Evolutionary conservation across 306 rosid species (phyloP), one percentile per base, ranked within the genome.

Genomic region (Canavalia ensiformis): DNA sequence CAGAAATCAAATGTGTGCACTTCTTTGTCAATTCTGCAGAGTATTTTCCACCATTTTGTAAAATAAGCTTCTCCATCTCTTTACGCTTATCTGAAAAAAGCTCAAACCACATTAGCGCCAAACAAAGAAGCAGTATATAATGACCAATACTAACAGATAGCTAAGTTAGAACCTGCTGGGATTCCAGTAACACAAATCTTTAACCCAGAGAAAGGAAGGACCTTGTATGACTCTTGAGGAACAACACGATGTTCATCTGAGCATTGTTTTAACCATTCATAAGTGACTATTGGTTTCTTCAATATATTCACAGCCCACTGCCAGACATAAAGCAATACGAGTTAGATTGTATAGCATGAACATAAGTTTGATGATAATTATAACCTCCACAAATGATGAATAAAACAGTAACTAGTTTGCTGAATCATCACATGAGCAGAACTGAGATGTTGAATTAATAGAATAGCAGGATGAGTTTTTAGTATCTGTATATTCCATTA

Each of bases 261-360:
- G 93, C 99, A 95, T 84, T 93, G 95, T 67, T 93, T 81, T 83
- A 95, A 87, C 98, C 98, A 95, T 84, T 88, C 87, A 54, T 84
- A 49, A 42, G 99, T 90, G 76, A 95, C 88, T 70, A 93, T 89
- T 54, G 99, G 99, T 91, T 95, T 95, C 98, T 93, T 95, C 86
- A 92, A 83, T 78, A 78, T 71, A 85, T 91, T 86, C 84, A 95
- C 75, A 81, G 99, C 99, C 99, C 97, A 93, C 99, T 95, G 96
- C 80, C 86, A 87, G 77, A 69, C 45, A 66, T 47, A 60, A 84
- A 35, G 66, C 30, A 18, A 68, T 72, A 73, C 13, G 73, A n/a
- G 60, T 84, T 84, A 84, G 84, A 79, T 59, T 29, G 59, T 45
- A 68, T 39, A 68, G 3, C 83, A 75, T 42, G 62, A 52, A 49